These are phyloP conservation scores for Pichia nanzhaoensis DNA, from an alignment of 805 yeast genomes.

Conservation along the genomic window DNA sequence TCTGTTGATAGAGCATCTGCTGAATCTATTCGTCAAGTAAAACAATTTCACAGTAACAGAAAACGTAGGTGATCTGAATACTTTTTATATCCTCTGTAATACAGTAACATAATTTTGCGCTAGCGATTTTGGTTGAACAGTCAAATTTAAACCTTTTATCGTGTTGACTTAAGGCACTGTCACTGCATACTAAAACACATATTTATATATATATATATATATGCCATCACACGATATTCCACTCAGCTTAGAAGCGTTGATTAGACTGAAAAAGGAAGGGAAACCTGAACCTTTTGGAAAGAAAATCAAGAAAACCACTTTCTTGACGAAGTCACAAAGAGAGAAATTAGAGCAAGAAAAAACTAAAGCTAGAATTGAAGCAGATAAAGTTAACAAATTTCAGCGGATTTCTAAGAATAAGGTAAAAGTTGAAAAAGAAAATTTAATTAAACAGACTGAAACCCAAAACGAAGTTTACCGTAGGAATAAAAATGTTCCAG, in stretches of 20 bases:
- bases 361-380: constrained; percentile 5
- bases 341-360: constrained; percentile 26
- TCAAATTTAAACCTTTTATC: too few species aligned
- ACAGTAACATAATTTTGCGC: too few species aligned
- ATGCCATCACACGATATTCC: constrained; percentile 23
- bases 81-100: background rate
- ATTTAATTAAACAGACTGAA: too few species aligned
- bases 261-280: constrained; percentile 23
- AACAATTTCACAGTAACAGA: constrained; percentile 45
- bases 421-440: background rate
- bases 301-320: constrained; percentile 19
- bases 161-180: too few species aligned
- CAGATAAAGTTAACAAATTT: background rate
- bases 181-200: too few species aligned
- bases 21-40: constrained; percentile 77
- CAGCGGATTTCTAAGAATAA: background rate
- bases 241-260: constrained; percentile 32
- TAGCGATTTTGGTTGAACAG: too few species aligned
- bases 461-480: background rate
- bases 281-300: constrained; percentile 22
- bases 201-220: too few species aligned
- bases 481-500: constrained; percentile 1
- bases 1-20: constrained; percentile 90
- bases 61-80: constrained; percentile 8
- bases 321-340: constrained; percentile 43